Conservation (phyloP, 495 filamentous ascomycete species). For the Lepraria neglecta region DNA sequence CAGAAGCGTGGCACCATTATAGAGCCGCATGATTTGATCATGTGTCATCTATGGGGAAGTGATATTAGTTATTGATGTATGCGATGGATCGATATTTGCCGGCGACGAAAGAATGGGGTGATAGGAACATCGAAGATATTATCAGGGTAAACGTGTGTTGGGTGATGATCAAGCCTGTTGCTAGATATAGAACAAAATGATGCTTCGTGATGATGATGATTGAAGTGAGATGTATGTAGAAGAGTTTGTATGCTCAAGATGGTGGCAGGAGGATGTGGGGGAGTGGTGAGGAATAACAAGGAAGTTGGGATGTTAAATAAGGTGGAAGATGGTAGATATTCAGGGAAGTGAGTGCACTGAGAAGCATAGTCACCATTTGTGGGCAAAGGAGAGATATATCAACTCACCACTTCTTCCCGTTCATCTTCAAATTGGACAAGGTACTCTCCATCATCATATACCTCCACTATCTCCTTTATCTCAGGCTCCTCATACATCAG, state of each 20-base stretch:
- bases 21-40: slow-evolving; percentile 13
- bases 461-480: slow-evolving; percentile 37
- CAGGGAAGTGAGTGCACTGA: neutral
- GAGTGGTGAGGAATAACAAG: too few species aligned
- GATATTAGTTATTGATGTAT: neutral
- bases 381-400: too few species aligned
- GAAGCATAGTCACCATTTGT: too few species aligned
- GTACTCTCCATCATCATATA: slow-evolving; percentile 34
- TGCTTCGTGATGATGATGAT: too few species aligned
- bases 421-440: slow-evolving; percentile 44
- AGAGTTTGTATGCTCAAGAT: too few species aligned
- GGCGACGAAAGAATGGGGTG: neutral
- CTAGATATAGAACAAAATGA: neutral
- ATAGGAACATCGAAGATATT: too few species aligned
- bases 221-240: too few species aligned
- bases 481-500: slow-evolving; percentile 42
- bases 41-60: slow-evolving; percentile 3
- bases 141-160: too few species aligned
- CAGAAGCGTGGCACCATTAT: slow-evolving; percentile 13
- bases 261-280: too few species aligned
- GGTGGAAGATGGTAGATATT: neutral
- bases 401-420: slow-evolving; percentile 38
- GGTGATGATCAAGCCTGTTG: neutral
- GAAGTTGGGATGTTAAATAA: too few species aligned
- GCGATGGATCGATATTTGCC: neutral